Base-by-base conservation (phyloP, 2,329 filamentous ascomycete genomes). In the Chrysosporium keratinophilum region DNA sequence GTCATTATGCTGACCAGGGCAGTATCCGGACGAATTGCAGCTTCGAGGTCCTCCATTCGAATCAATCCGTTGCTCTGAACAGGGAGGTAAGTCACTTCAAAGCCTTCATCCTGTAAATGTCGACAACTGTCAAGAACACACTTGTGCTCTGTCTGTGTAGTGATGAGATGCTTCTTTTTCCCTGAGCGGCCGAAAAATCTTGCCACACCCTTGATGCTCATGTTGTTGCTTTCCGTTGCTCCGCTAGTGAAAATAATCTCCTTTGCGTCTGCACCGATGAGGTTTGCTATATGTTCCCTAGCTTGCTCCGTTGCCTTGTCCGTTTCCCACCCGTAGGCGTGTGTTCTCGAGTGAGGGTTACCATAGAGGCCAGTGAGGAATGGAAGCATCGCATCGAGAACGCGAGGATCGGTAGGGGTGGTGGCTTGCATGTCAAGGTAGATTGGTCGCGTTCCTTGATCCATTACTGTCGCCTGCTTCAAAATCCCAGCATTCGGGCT, bases 241-340 rank as follows among this genome's bases (percentile, higher is more conserved):
- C 93, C 93, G 64, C 90, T 96, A 5, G 93, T 98, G 73, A 98
- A 97, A 64, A 98, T 94, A 60, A 98, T 97, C 69, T 98, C 93
- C 73, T 98, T 98, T 5, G 93, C 77, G 68, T 98, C 89, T 28
- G 93, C 93, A 23, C 91, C 91, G 60, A 98, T 93, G 53, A 98
- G 79, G 39, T 78, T 78, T 2, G 93, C 93, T 59, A 97, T 78
- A 65, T 97, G 81, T 62, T 80, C 79, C 63, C 93, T 82, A 42
- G 93, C 90, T 58, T 88, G 79, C 69, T 98, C 93, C 19, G 95
- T 85, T 0, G 87, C 91, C 73, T 90, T 88, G 66, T 98, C 93
- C 51, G 87, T 95, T 75, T 98, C 93, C 93, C 93, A 98, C 49
- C 93, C 93, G 70, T 98, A 98, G 20, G 93, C 90, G 71, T 98